phyloP scores from a whole-genome alignment of 169 alveolate genomes.

The Cryptosporidium sp. region DNA sequence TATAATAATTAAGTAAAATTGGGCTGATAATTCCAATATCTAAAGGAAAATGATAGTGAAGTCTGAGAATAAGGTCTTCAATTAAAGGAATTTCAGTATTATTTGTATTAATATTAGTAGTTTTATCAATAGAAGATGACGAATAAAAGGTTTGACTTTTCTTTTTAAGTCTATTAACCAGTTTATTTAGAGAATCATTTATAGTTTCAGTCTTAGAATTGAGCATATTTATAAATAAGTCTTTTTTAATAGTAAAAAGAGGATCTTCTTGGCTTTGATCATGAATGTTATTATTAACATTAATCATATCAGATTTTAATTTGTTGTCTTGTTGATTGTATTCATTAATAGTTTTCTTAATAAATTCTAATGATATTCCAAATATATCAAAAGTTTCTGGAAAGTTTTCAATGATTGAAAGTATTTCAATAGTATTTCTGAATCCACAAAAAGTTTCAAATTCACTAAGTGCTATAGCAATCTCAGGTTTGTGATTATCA shows the following conservation, averaged over 20 bases:
- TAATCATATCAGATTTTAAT: background rate
- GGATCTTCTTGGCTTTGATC: slow-evolving; percentile 4
- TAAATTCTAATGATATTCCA: slow-evolving; percentile 17
- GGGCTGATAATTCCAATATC: slow-evolving; percentile 91
- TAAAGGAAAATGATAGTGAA: slow-evolving; percentile 83
- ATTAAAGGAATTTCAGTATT: slow-evolving; percentile 14
- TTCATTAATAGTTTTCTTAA: slow-evolving; percentile 1
- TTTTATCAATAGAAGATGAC: background rate
- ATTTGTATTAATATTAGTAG: background rate
- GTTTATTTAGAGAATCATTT: background rate
- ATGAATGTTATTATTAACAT: background rate
- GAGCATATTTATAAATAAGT: slow-evolving; percentile 70
- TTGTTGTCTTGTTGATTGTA: background rate
- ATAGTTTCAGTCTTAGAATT: slow-evolving; percentile 5
- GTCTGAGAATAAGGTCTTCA: slow-evolving; percentile 47
- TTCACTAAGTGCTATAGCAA: slow-evolving; percentile 89
- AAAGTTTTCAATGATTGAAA: slow-evolving; percentile 30
- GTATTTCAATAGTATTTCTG: slow-evolving; percentile 77
- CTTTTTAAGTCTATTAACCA: slow-evolving; percentile 26
- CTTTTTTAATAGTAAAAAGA: slow-evolving; percentile 30
- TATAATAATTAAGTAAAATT: slow-evolving; percentile 88
- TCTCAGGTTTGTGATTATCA: slow-evolving; percentile 93
- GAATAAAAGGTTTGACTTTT: background rate
- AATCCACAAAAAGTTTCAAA: slow-evolving; percentile 90
- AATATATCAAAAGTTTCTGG: slow-evolving; percentile 61